phyloP scores from a whole-genome alignment of 1,139 yeast species.

The Yamadazyma friedrichii region DNA sequence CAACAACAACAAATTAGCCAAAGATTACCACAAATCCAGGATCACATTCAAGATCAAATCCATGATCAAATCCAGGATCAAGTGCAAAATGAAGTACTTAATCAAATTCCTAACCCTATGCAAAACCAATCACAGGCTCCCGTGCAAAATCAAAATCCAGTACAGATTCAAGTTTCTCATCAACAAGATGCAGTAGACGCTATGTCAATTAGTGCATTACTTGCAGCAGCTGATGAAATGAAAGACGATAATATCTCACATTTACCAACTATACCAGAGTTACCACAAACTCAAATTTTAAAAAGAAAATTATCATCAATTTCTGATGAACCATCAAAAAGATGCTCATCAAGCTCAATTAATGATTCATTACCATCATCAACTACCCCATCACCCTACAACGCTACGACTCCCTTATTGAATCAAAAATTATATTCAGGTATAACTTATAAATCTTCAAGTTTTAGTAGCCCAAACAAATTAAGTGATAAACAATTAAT shows the following conservation, averaged over 20 bases:
- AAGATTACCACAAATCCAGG: neutral
- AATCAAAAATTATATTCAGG: conserved; percentile 13
- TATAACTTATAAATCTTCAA: conserved; percentile 15
- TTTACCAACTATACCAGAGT: conserved; percentile 3
- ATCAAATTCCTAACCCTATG: neutral
- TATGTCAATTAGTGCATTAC: conserved; percentile 15
- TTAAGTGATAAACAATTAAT: conserved; percentile 21
- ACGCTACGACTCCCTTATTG: conserved; percentile 5
- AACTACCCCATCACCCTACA: conserved; percentile 15
- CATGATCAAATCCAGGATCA: neutral
- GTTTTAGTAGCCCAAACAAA: conserved; percentile 10
- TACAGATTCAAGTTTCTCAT: neutral
- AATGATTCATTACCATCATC: conserved; percentile 19
- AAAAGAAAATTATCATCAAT: conserved; percentile 8
- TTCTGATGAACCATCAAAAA: conserved; percentile 5
- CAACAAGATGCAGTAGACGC: neutral
- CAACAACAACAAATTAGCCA: neutral
- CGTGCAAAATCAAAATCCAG: neutral
- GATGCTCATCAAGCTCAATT: neutral
- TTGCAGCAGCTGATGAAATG: conserved; percentile 17
- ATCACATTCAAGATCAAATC: neutral
- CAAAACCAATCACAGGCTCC: neutral
- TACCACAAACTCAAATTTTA: conserved; percentile 3
- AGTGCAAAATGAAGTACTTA: neutral
- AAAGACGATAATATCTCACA: conserved; percentile 3